A percentile compares a stretch with the other conserved stretches of the same genome.
Evolutionary conservation across 257 asterid species (phyloP).

Genomic region (Phtheirospermum japonicum): DNA sequence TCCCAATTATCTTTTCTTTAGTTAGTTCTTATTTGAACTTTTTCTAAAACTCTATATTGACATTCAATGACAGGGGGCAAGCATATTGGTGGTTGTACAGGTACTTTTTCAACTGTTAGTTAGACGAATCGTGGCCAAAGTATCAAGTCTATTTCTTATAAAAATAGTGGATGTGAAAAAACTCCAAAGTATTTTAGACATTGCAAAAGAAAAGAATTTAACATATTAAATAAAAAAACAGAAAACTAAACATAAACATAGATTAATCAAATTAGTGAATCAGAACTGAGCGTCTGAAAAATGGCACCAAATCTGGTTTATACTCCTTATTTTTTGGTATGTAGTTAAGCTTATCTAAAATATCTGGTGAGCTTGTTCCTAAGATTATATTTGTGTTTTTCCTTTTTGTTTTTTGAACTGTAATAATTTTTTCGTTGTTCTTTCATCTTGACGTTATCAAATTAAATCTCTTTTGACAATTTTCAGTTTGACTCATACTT

Average conservation of each 20-base stretch:
- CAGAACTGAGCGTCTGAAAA: not conserved
- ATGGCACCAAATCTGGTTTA: too few relatives aligned
- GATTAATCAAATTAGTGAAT: not conserved
- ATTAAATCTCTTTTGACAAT: too few relatives aligned
- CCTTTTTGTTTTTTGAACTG: too few relatives aligned
- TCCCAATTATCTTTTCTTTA: not conserved
- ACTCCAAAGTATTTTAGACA: not conserved
- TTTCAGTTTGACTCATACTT: too few relatives aligned
- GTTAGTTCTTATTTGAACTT: constrained; percentile 6
- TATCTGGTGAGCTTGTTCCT: too few relatives aligned
- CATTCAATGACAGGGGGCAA: constrained; percentile 57
- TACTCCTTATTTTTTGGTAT: too few relatives aligned
- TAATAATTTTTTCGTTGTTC: too few relatives aligned
- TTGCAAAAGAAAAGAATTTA: not conserved
- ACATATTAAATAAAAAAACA: not conserved
- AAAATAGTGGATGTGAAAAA: not conserved
- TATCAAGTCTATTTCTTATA: not conserved
- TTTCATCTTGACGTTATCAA: too few relatives aligned
- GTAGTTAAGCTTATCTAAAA: too few relatives aligned
- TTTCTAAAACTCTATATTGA: constrained; percentile 16
- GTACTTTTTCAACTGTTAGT: constrained; percentile 33
- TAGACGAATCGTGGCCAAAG: not conserved
- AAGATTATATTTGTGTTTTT: too few relatives aligned
- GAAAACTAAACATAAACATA: not conserved
- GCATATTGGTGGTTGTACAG: constrained; percentile 95